These are phyloP conservation scores for Kazachstania sp. DNA, from an alignment of 1,139 yeast species.

Conservation along the genomic window DNA sequence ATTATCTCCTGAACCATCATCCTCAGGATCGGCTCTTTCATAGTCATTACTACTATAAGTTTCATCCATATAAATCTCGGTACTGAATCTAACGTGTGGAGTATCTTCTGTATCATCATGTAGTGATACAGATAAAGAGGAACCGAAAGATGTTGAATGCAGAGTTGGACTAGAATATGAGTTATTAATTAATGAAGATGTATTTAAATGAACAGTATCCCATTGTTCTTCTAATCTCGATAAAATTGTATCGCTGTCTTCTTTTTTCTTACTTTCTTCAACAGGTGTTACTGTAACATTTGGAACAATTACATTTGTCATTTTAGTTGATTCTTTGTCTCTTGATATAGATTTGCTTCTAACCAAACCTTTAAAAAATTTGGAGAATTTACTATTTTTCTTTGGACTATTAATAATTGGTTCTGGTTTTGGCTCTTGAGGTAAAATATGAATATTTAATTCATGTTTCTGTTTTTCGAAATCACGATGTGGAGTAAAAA, in stretches of 20 bases:
- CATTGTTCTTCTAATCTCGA: constrained; percentile 17
- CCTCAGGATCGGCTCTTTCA: constrained; percentile 21
- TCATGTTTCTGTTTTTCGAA: neutral
- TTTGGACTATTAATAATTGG: neutral
- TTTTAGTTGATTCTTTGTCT: neutral
- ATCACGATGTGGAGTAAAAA: constrained; percentile 22
- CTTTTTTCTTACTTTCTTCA: no score
- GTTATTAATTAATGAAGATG: neutral
- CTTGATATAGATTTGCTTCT: neutral
- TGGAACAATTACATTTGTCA: neutral
- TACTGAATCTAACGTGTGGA: constrained; percentile 12
- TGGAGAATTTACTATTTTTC: neutral
- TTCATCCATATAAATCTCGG: constrained; percentile 15
- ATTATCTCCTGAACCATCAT: constrained; percentile 1
- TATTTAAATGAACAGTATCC: constrained; percentile 18
- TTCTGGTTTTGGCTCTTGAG: neutral
- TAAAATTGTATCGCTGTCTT: neutral
- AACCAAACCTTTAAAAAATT: constrained; percentile 1
- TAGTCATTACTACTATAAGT: constrained; percentile 23
- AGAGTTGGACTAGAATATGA: neutral
- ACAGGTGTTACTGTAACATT: neutral
- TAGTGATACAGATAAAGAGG: neutral
- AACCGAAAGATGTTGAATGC: constrained; percentile 1
- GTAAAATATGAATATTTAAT: neutral
- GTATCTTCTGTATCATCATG: constrained; percentile 1